Conservation (phyloP, 1,139 yeast genomes). For the Pichia sp. region DNA sequence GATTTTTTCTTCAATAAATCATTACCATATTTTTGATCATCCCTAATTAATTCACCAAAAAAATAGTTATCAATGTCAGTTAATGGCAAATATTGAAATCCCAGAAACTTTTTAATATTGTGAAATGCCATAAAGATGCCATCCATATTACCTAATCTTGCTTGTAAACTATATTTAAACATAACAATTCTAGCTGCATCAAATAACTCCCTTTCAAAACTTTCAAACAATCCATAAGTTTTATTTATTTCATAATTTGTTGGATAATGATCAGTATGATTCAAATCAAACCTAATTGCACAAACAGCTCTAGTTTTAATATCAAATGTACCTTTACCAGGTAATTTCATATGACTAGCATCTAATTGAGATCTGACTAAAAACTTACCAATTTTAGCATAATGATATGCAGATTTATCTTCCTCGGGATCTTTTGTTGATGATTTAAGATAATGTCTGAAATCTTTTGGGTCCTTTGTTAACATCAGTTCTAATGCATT, state of each 20-base stretch:
- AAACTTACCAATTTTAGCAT: slow-evolving; percentile 61
- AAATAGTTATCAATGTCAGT: slow-evolving; percentile 59
- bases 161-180: slow-evolving; percentile 83
- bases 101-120: slow-evolving; percentile 73
- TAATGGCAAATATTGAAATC: slow-evolving; percentile 83
- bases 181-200: slow-evolving; percentile 75
- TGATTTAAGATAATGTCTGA: slow-evolving; percentile 19
- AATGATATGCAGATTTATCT: slow-evolving; percentile 49
- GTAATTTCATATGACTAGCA: slow-evolving; percentile 67
- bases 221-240: slow-evolving; percentile 60
- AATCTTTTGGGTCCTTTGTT: slow-evolving; percentile 44
- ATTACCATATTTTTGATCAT: slow-evolving; percentile 3
- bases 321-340: slow-evolving; percentile 91
- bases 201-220: slow-evolving; percentile 70
- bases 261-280: slow-evolving; percentile 48
- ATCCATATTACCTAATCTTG: slow-evolving; percentile 94
- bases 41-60: slow-evolving; percentile 31
- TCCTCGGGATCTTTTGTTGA: slow-evolving; percentile 10
- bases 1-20: slow-evolving; percentile 7
- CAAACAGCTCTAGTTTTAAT: slow-evolving; percentile 87
- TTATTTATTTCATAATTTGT: slow-evolving; percentile 62
- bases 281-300: slow-evolving; percentile 73
- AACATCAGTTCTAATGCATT: slow-evolving; percentile 69
- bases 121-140: slow-evolving; percentile 93
- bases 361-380: slow-evolving; percentile 89